These are phyloP conservation scores for Solanum hybrid DNA, from an alignment of 305 asterid species.

Conservation along the genomic window DNA sequence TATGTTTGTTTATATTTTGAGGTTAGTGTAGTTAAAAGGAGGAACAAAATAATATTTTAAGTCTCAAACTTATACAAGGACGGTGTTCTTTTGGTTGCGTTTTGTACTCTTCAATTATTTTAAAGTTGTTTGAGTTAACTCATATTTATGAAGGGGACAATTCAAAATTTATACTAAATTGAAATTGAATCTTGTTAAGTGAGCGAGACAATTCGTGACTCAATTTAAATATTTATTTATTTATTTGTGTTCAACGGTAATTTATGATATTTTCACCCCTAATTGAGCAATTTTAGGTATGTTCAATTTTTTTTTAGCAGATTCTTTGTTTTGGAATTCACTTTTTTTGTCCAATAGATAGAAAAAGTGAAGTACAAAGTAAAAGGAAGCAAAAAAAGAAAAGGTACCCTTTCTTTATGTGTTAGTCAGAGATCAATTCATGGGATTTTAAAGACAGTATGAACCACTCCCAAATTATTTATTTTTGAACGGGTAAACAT, in stretches of 20 bases:
- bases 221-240: neutral
- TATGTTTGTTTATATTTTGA: neutral
- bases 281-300: neutral
- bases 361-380: neutral
- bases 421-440: neutral
- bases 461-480: neutral
- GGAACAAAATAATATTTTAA: neutral
- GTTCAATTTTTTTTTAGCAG: neutral
- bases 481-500: neutral
- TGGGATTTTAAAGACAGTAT: neutral
- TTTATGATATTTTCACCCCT: neutral
- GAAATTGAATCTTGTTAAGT: neutral
- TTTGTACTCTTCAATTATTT: neutral
- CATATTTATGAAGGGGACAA: neutral
- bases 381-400: neutral
- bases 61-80: neutral
- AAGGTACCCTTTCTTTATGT: neutral
- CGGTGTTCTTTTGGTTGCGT: neutral
- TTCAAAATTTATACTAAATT: neutral
- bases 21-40: neutral
- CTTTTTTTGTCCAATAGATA: neutral
- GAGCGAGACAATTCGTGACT: neutral
- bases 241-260: neutral
- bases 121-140: neutral
- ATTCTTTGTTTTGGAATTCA: neutral